Evolutionary conservation across 2,329 filamentous ascomycete genomes (phyloP), one percentile per base, ranked within the genome.

Genomic region (Aspergillus awamori): DNA sequence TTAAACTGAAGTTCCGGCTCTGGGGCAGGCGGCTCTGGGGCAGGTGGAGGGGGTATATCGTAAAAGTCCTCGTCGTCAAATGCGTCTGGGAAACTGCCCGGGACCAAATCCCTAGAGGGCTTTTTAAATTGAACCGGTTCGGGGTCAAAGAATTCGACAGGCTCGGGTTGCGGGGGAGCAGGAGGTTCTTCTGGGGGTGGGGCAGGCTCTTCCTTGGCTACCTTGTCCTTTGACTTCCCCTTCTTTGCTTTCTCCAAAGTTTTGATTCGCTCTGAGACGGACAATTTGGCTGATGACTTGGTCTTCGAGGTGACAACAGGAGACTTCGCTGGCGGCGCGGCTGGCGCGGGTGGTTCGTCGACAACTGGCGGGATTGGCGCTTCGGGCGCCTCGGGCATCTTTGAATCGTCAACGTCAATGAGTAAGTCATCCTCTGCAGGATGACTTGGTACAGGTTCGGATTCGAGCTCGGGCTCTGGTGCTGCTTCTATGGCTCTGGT

Each of bases 1-100:
- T 59, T 59, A 13, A 57, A 59, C 15, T 57, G 59, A 3, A 52
- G 54, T 39, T 60, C 61, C 8, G 60, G 74, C 74, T 61, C 58
- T 3, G 43, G 64, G 11, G 53, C 62, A 15, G 62, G 59, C 8
- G 54, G 64, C 15, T 66, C 65, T 13, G 61, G 74, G 74, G 65
- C 72, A 28, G 60, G 53, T 10, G 60, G 57, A 8, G 61, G 60
- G n/a, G 62, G 65, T 10, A 52, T 77, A 4, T 66, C 65, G n/a
- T 66, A 62, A 39, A 63, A 71, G 20, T 45, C 41, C 39, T 83
- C 80, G 64, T 81, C 81, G 38, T 82, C 81, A 64, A 83, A 74
- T 10, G 70, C 82, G 52, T 79, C 77, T 24, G 86, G 86, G 70
- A 88, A 88, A 63, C 83, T 84, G 58, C 86, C 86, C 45, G 86